These are phyloP conservation scores for Parastagonospora avenae DNA, from an alignment of 2,329 filamentous ascomycete genomes.

Conservation along the genomic window DNA sequence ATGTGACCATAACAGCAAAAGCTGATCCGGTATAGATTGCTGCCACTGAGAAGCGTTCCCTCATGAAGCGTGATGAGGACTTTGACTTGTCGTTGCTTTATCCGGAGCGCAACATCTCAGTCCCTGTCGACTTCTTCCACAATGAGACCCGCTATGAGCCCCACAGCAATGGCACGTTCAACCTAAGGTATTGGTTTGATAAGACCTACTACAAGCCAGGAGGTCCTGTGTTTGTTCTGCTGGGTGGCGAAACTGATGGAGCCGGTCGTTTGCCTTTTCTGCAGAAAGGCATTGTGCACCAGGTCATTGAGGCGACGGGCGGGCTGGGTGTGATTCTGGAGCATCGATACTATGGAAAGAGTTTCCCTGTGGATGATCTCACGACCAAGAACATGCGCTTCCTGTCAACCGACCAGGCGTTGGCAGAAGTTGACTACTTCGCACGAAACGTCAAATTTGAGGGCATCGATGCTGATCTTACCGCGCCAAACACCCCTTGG, in stretches of 20 bases:
- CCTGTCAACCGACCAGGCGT: conserved; percentile 79
- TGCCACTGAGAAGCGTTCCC: conserved; percentile 18
- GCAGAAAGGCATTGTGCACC: conserved; percentile 76
- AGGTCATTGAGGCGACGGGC: conserved; percentile 67
- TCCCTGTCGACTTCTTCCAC: conserved; percentile 80
- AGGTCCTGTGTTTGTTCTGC: conserved; percentile 79
- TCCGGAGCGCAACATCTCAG: conserved; percentile 58
- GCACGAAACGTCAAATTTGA: conserved; percentile 72
- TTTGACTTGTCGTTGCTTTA: conserved; percentile 49
- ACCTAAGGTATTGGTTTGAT: conserved; percentile 84
- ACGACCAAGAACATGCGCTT: conserved; percentile 75
- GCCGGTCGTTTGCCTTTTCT: conserved; percentile 69
- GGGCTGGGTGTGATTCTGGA: conserved; percentile 83
- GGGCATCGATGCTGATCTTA: conserved; percentile 70
- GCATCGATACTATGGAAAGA: conserved; percentile 84
- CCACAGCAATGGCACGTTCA: conserved; percentile 70
- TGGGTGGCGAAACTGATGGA: conserved; percentile 72
- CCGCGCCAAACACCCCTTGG: conserved; percentile 68
- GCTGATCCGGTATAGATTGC: conserved; percentile 15
- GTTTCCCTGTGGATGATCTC: conserved; percentile 70
- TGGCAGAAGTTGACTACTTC: conserved; percentile 84
- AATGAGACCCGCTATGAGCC: conserved; percentile 79
- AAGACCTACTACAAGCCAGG: conserved; percentile 74
- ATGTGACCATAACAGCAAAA: background rate
- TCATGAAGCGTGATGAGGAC: conserved; percentile 31